Evolutionary conservation across 768 basidiomycete species (phyloP).

Genomic region (Pleurotus ostreatus): DNA sequence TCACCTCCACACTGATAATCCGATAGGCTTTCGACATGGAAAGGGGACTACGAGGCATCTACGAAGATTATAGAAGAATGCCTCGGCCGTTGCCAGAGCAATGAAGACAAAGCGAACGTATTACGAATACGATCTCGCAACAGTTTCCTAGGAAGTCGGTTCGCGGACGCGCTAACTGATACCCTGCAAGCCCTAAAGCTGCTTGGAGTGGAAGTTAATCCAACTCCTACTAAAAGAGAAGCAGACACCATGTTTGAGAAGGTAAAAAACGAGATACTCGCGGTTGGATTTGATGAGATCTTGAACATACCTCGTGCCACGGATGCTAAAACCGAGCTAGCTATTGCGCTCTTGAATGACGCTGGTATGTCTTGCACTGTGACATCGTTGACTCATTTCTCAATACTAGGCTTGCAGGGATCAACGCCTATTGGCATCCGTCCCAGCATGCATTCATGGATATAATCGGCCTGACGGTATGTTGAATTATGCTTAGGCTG

Average conservation of each 20-base stretch:
- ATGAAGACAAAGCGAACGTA: slow-evolving; percentile 53
- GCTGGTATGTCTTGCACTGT: slow-evolving; percentile 37
- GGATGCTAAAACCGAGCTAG: slow-evolving; percentile 56
- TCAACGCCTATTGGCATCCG: slow-evolving; percentile 70
- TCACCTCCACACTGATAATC: not conserved
- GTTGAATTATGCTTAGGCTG: slow-evolving; percentile 16
- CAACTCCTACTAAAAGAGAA: slow-evolving; percentile 46
- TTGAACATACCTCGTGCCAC: slow-evolving; percentile 57
- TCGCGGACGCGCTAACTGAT: slow-evolving; percentile 51
- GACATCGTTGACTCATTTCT: slow-evolving; percentile 5
- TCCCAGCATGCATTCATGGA: slow-evolving; percentile 51
- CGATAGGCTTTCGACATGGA: slow-evolving; percentile 58
- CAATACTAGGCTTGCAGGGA: slow-evolving; percentile 31
- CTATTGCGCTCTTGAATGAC: slow-evolving; percentile 64
- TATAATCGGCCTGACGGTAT: slow-evolving; percentile 62
- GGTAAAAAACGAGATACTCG: slow-evolving; percentile 67
- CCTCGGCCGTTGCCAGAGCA: slow-evolving; percentile 38
- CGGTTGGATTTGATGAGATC: slow-evolving; percentile 67
- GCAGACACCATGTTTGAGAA: slow-evolving; percentile 65
- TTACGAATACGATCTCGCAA: slow-evolving; percentile 61
- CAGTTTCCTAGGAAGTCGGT: slow-evolving; percentile 57
- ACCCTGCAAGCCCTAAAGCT: slow-evolving; percentile 56
- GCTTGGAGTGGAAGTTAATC: slow-evolving; percentile 58
- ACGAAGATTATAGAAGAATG: slow-evolving; percentile 54
- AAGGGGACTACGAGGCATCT: slow-evolving; percentile 53